Percentiles rank a stretch among this genome's conserved stretches.
Conservation (phyloP, 2,329 filamentous ascomycete species). For the Lojkania enalia region DNA sequence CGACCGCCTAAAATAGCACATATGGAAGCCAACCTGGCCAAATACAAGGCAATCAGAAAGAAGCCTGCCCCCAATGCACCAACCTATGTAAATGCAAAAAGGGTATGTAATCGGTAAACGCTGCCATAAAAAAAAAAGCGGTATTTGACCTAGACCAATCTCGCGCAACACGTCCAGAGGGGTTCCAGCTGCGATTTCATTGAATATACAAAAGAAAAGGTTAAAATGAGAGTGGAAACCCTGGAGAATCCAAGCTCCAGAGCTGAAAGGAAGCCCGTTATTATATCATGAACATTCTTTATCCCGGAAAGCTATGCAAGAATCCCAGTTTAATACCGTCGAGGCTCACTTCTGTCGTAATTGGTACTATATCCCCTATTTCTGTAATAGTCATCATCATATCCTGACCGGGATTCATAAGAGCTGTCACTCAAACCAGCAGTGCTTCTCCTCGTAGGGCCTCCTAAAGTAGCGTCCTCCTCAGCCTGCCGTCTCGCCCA, state of each 20-base stretch:
- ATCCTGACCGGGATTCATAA: conserved; percentile 32
- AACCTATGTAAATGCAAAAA: background rate
- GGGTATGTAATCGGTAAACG: background rate
- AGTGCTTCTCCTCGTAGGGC: conserved; percentile 29
- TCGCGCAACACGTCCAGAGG: background rate
- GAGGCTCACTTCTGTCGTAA: conserved; percentile 35
- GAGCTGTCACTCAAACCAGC: conserved; percentile 27
- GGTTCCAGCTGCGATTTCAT: background rate
- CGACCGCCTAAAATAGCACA: conserved; percentile 5
- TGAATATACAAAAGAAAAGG: conserved; percentile 6
- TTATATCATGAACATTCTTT: no score
- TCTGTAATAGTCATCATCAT: conserved; percentile 39
- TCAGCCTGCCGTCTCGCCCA: conserved; percentile 26
- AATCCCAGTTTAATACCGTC: conserved; percentile 28
- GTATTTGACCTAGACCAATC: background rate
- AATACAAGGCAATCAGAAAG: background rate
- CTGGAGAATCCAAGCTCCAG: no score
- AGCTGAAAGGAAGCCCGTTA: no score
- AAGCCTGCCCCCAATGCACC: background rate
- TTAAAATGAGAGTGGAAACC: conserved; percentile 1
- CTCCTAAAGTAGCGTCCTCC: conserved; percentile 14
- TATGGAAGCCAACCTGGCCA: background rate
- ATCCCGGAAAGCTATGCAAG: background rate
- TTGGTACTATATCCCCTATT: conserved; percentile 28
- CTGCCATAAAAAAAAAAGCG: background rate